Conservation (phyloP, 257 asterid species). For the Ocimum tenuiflorum region DNA sequence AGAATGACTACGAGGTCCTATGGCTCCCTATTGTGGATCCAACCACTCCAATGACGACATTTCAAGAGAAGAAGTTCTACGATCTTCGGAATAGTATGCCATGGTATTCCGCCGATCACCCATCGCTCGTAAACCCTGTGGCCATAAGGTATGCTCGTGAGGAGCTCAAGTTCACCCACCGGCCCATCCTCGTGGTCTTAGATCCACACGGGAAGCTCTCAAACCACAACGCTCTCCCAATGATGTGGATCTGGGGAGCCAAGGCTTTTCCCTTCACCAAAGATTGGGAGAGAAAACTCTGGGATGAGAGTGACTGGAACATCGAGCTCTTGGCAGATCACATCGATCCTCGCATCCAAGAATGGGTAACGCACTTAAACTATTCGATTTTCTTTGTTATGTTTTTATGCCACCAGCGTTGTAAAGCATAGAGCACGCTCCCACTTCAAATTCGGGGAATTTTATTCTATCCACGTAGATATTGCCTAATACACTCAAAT, state of each 20-base stretch:
- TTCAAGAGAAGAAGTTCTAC: conserved; percentile 30
- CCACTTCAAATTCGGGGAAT: too few relatives aligned
- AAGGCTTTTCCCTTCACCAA: conserved; percentile 71
- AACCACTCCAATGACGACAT: conserved; percentile 10
- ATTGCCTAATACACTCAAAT: too few relatives aligned
- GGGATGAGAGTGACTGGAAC: conserved; percentile 66
- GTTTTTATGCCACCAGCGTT: not conserved
- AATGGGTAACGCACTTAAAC: conserved; percentile 49
- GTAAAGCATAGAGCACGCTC: too few relatives aligned
- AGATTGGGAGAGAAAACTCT: conserved; percentile 49
- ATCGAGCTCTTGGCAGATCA: conserved; percentile 53
- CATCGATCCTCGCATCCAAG: conserved; percentile 48
- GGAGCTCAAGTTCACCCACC: conserved; percentile 48
- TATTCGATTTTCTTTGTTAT: too few relatives aligned
- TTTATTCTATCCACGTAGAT: too few relatives aligned
- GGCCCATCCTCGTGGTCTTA: conserved; percentile 69
- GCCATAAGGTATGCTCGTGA: conserved; percentile 51
- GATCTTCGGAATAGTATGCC: conserved; percentile 59
- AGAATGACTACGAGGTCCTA: conserved; percentile 67
- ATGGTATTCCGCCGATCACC: conserved; percentile 73
- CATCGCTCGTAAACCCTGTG: conserved; percentile 52
- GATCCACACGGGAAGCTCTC: conserved; percentile 78
- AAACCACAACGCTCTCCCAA: conserved; percentile 60
- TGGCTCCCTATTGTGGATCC: conserved; percentile 74
- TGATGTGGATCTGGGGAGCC: conserved; percentile 96